A percentile compares a stretch with the other conserved stretches of the same genome.
These are phyloP conservation scores for Fusarium buharicum DNA, from an alignment of 2,329 filamentous ascomycete species.

Conservation along the genomic window DNA sequence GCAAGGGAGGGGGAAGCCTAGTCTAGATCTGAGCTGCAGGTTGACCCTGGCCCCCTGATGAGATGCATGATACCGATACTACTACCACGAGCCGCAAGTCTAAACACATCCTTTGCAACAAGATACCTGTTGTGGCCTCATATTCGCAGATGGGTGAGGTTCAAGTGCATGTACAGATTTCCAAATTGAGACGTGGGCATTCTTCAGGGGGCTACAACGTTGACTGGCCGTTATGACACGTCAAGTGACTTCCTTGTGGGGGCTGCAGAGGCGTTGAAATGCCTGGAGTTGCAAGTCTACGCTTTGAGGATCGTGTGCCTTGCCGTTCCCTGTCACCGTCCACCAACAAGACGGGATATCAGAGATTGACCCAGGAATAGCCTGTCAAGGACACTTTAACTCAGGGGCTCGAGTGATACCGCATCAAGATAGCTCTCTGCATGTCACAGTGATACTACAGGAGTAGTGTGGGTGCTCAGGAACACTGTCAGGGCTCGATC, in stretches of 20 bases:
- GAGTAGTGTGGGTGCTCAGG: neutral
- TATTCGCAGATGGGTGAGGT: conserved; percentile 14
- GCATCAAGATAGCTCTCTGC: neutral
- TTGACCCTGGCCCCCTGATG: neutral
- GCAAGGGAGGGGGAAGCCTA: neutral
- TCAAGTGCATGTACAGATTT: neutral
- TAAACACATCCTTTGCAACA: neutral
- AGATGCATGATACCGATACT: conserved; percentile 5
- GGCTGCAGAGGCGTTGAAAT: neutral
- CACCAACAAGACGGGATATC: neutral
- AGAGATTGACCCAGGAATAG: conserved; percentile 8
- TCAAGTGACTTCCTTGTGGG: conserved; percentile 2
- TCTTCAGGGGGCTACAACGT: neutral
- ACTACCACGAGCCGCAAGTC: neutral
- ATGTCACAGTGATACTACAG: neutral
- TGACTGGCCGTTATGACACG: neutral
- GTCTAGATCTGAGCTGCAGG: conserved; percentile 15
- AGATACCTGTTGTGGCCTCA: conserved; percentile 13
- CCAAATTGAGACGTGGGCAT: neutral
- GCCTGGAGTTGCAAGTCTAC: conserved; percentile 4
- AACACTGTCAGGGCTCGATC: neutral
- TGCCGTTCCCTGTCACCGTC: neutral
- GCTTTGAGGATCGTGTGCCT: conserved; percentile 1
- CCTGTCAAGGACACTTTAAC: conserved; percentile 3
- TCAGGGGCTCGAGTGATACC: conserved; percentile 13